Base-by-base conservation (phyloP, 2,329 filamentous ascomycete genomes). In the Phialocephala sp. region DNA sequence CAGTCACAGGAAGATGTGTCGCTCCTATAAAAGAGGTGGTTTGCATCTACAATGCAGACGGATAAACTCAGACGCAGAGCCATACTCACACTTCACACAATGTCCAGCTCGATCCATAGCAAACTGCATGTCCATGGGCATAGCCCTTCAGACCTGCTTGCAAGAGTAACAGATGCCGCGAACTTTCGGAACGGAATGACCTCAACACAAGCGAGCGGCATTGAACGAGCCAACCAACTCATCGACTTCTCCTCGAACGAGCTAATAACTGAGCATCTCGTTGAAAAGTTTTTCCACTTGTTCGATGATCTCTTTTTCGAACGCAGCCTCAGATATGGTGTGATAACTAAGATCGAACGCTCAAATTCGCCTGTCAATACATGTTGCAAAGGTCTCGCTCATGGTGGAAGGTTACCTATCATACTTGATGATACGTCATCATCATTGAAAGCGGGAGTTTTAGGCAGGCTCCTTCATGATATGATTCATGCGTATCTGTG, bases 401-500 rank as follows among this genome's bases (percentile, higher is more conserved):
- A 14, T 27, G 50, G 50, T 18, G 50, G 50, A 12, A 54, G 18
- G 12, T 22, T 54, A 11, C 6, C 18, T 18, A 22, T 54, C 8
- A 27, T 32, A 8, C 3, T 50, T 9, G n/a, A 11, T 8, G 50
- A 54, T n/a, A 15, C 24, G 2, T 15, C 24, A 8, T 14, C 50
- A 15, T 15, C 12, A 3, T 32, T 35, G 27, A 27, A 54, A 12
- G 24, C 11, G 27, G 24, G 24, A 18, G 4, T 27, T 4, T 18
- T 54, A 9, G 50, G 50, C 15, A 27, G 50, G 18, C 50, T 54
- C 8, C 50, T 54, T 4, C 50, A 54, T n/a, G 50, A 54, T 32
- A 54, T 54, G 50, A 54, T 54, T 32, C 50, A 54, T 35, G 50
- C 50, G 3, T 54, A 54, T 12, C 50, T 54, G 24, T 54, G 50